Evolutionary conservation across 2,329 filamentous ascomycete species (phyloP).

Genomic region (Cadophora sp.): DNA sequence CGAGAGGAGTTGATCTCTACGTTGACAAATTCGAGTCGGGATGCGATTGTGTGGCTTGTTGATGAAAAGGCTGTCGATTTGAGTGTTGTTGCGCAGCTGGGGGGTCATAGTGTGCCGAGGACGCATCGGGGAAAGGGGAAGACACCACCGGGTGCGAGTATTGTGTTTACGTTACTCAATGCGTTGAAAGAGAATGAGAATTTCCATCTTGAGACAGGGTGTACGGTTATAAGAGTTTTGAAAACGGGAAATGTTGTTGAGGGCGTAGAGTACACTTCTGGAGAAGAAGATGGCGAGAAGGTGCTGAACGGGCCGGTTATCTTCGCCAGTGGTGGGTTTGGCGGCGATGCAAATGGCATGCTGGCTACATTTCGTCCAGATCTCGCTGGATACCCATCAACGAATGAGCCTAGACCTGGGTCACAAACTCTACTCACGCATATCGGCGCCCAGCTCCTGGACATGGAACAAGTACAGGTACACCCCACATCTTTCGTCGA

Average conservation of each 20-base stretch:
- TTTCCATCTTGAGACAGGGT: constrained; percentile 59
- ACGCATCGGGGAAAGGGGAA: constrained; percentile 64
- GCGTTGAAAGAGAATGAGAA: constrained; percentile 54
- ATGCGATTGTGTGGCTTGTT: constrained; percentile 61
- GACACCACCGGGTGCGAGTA: constrained; percentile 63
- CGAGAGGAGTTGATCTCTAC: constrained; percentile 54
- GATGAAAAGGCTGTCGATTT: constrained; percentile 65
- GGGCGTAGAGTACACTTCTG: constrained; percentile 57
- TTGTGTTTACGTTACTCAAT: constrained; percentile 60
- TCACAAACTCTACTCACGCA: constrained; percentile 53
- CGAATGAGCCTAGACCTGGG: constrained; percentile 64
- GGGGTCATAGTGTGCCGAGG: constrained; percentile 61
- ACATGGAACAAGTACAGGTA: constrained; percentile 63
- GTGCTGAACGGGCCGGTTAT: constrained; percentile 60
- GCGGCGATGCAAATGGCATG: constrained; percentile 63
- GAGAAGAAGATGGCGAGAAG: constrained; percentile 39
- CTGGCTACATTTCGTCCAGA: constrained; percentile 64
- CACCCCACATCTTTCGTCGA: constrained; percentile 72
- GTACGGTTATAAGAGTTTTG: constrained; percentile 59
- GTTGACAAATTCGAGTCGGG: constrained; percentile 55
- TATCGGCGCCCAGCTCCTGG: constrained; percentile 49
- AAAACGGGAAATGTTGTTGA: constrained; percentile 47
- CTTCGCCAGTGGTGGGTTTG: constrained; percentile 68
- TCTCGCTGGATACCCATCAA: constrained; percentile 64
- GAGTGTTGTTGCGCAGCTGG: constrained; percentile 62